Evolutionary conservation across 306 rosid genomes (phyloP), one percentile per base, ranked within the genome.

Genomic region (Nissolia schottii): DNA sequence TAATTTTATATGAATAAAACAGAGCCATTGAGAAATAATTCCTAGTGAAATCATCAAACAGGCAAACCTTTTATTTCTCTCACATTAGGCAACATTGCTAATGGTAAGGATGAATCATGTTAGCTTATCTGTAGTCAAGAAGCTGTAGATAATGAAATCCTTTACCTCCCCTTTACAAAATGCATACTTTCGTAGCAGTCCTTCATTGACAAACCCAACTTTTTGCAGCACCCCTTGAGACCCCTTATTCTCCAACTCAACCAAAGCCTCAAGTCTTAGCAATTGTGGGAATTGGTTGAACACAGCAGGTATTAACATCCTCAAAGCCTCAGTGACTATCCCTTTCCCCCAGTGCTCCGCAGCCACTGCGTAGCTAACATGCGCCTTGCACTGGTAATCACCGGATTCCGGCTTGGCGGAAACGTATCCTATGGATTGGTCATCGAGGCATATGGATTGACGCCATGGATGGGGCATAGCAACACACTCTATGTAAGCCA

Each of bases 391-490:
- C 12, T 2, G 56, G 62, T 78, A 31, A 13, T 80, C 82, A 1
- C 67, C 80, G 3, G 66, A 19, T 23, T 60, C 74, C 1, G 75
- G 82, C 77, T 72, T 75, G 4, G 29, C 57, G 3, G 74, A 75
- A 16, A 80, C 27, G 19, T 61, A 53, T 5, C 83, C 80, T 10
- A 82, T 48, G 51, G 74, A 45, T 1, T 29, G 32, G 16, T n/a
- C 48, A 25, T 67, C 37, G 24, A 82, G 28, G 58, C 87, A 81
- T 45, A 85, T 68, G 4, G 79, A 81, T 67, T 14, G 75, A 14
- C 85, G 81, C 86, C 91, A 89, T 40, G 89, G 88, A 10, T 80
- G 86, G 2, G 91, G 84, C 3, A 79, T 85, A 1, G 71, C 81
- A 61, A 74, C 74, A 58, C 79, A 83, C 57, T 80, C 66, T 15